phyloP scores from a whole-genome alignment of 1,284 basidiomycete species.

The Exsudoporus floridanus region DNA sequence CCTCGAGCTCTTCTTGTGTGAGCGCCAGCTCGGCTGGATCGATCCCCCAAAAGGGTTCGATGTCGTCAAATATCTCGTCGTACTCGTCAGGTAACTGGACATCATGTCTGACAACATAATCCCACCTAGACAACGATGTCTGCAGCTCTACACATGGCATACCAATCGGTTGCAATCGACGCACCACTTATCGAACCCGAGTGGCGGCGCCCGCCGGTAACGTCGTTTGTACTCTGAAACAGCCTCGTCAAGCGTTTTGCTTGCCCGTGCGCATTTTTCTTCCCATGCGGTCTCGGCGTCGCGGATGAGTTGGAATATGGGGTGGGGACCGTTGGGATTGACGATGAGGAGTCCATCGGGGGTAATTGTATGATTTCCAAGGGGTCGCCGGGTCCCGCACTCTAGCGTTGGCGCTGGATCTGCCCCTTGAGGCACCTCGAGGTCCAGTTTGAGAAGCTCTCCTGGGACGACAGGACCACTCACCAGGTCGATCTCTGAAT shows the following conservation, averaged over 20 bases:
- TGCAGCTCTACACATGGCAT: not conserved
- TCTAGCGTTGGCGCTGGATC: not conserved
- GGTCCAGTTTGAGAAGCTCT: not conserved
- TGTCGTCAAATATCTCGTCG: too few relatives aligned
- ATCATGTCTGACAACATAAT: slow-evolving; percentile 39
- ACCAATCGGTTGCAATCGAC: not conserved
- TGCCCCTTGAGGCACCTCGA: not conserved
- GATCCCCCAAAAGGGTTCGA: too few relatives aligned
- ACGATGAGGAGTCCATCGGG: slow-evolving; percentile 33
- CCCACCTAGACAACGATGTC: too few relatives aligned
- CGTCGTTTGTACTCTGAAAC: slow-evolving; percentile 47
- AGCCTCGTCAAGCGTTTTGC: slow-evolving; percentile 44
- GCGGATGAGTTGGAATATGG: slow-evolving; percentile 46
- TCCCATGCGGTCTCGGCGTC: slow-evolving; percentile 43
- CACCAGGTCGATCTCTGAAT: not conserved
- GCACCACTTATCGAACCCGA: slow-evolving; percentile 60
- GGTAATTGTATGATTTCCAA: slow-evolving; percentile 26
- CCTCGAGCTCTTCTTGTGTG: too few relatives aligned
- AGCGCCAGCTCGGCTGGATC: too few relatives aligned
- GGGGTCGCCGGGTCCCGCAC: not conserved
- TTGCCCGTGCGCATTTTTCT: slow-evolving; percentile 42
- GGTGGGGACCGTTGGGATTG: slow-evolving; percentile 39
- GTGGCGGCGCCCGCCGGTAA: slow-evolving; percentile 49
- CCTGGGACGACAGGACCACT: not conserved
- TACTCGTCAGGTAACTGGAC: slow-evolving; percentile 33